phyloP scores from a whole-genome alignment of 2,329 filamentous ascomycete species.

The Monosporascus sp. region DNA sequence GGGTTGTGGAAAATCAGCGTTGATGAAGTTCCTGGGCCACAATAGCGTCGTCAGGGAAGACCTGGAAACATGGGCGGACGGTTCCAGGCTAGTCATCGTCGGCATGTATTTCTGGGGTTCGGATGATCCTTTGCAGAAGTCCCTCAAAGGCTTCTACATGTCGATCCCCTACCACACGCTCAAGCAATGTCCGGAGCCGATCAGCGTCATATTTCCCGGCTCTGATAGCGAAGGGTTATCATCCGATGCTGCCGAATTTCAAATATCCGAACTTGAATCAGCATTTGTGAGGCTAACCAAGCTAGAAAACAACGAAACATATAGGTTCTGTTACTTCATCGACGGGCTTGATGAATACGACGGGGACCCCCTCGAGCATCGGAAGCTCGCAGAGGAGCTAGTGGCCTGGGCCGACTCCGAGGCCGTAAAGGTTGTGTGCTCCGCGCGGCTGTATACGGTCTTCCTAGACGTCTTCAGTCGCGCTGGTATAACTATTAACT shows the following conservation, averaged over 20 bases:
- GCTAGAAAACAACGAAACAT: background rate
- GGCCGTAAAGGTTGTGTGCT: background rate
- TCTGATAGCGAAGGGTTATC: background rate
- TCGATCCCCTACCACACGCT: background rate
- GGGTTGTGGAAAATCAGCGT: background rate
- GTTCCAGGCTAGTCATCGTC: background rate
- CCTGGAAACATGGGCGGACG: background rate
- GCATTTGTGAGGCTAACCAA: background rate
- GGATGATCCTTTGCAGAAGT: background rate
- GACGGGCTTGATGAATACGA: background rate
- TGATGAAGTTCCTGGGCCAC: background rate
- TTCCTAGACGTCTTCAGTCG: background rate
- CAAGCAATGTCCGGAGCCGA: background rate
- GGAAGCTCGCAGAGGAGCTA: background rate
- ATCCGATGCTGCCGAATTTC: background rate
- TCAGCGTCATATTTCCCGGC: background rate
- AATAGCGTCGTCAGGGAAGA: background rate
- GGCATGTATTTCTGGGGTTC: background rate
- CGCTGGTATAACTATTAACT: background rate
- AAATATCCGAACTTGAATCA: background rate
- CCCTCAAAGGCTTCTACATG: background rate
- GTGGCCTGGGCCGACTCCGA: background rate
- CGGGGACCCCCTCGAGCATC: background rate
- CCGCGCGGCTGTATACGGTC: background rate
- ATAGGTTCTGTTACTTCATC: background rate